Evolutionary conservation across 2,329 filamentous ascomycete genomes (phyloP), one percentile per base, ranked within the genome.

Genomic region (Ceratocystis papillata): DNA sequence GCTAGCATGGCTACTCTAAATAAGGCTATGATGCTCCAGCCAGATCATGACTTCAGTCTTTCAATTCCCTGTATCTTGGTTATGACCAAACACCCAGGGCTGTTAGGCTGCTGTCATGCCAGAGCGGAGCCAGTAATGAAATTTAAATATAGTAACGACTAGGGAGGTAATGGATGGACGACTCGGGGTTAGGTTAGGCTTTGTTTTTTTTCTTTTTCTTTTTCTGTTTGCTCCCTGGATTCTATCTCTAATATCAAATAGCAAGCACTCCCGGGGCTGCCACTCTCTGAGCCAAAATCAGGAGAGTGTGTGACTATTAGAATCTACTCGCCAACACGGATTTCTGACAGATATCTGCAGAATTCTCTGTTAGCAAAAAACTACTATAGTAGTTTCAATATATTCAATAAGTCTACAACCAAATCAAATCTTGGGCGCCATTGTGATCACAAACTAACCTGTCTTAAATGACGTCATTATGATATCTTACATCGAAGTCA

Each of bases 121-220:
- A 50, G 33, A 28, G 28, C 2, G 2, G 15, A 53, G 63, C 25
- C 37, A 33, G 41, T 67, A 61, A 63, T 62, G 55, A 62, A 63
- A 45, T 45, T 37, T 57, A 63, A 63, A 63, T 55, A 48, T 62
- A 60, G 41, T 67, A 65, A 67, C 65, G 63, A 67, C 33, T 64
- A 12, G 25, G 20, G 61, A 46, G 28, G 59, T 67, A 65, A 67
- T 67, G 46, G 59, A 55, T 28, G 62, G 62, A 60, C 30, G 48
- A 22, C 8, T 57, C 33, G 3, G 30, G 50, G 25, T 2, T 6
- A 17, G 17, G 15, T 30, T 30, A 15, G 50, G 22, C 17, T 33
- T 33, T 8, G 10, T 33, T n/a, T 57, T 57, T 53, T 53, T 30
- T 33, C 15, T 28, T 28, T 57, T 57, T 57, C 7, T n/a, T 53